phyloP scores from a whole-genome alignment of 179 eudicot species.

The Drosera spatulata region DNA sequence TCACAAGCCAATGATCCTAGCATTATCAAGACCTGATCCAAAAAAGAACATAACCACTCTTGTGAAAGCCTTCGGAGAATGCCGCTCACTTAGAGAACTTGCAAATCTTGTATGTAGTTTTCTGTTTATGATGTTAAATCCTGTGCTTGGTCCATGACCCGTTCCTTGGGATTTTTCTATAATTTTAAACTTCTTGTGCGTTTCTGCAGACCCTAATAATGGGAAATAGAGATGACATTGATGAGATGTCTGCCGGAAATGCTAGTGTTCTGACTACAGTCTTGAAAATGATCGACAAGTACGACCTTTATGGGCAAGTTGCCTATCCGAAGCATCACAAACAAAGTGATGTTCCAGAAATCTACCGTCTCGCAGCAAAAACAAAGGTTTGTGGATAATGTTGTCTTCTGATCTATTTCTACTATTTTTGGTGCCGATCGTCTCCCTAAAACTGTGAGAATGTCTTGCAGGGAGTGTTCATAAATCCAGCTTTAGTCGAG shows the following conservation, averaged over 20 bases:
- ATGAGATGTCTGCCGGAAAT: constrained; percentile 63
- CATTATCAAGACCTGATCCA: constrained; percentile 72
- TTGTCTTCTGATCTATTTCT: not conserved
- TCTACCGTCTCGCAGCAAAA: constrained; percentile 58
- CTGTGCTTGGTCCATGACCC: too few species aligned
- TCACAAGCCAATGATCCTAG: constrained; percentile 73
- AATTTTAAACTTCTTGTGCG: not conserved
- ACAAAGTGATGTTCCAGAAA: constrained; percentile 71
- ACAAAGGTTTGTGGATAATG: constrained; percentile 20
- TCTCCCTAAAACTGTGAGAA: not conserved
- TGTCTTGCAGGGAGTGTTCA: constrained; percentile 47
- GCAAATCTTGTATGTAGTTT: constrained; percentile 55
- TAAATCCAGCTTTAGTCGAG: constrained; percentile 64
- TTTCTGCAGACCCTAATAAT: constrained; percentile 51
- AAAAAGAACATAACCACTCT: constrained; percentile 72
- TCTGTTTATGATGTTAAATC: not conserved
- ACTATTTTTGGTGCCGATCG: not conserved
- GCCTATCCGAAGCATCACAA: constrained; percentile 77
- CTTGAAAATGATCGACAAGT: constrained; percentile 52
- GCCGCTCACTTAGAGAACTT: constrained; percentile 59
- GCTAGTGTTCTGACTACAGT: constrained; percentile 56
- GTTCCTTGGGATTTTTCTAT: too few species aligned
- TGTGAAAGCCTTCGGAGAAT: constrained; percentile 73
- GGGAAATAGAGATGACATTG: constrained; percentile 81
- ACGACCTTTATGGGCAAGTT: constrained; percentile 69